Evolutionary conservation across 2,329 filamentous ascomycete species (phyloP).

Genomic region (Chrysoporthe deuterocubensis): DNA sequence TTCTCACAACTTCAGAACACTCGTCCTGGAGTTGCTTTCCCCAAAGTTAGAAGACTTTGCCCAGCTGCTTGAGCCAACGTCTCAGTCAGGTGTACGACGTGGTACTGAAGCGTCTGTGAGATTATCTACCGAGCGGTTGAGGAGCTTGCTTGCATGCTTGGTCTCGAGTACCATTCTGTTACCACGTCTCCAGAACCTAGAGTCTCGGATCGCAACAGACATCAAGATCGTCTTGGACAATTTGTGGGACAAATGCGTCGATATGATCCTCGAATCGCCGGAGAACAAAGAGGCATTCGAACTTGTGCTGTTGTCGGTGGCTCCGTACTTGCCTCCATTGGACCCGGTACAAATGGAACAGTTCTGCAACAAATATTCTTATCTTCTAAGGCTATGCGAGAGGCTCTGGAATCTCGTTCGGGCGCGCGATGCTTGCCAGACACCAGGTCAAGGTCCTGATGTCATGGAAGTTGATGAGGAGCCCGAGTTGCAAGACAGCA

Average conservation of each 20-base stretch:
- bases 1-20: slow-evolving; percentile 51
- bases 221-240: slow-evolving; percentile 48
- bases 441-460: slow-evolving; percentile 48
- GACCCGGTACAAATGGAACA: slow-evolving; percentile 42
- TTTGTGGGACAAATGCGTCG: slow-evolving; percentile 47
- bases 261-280: slow-evolving; percentile 46
- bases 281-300: slow-evolving; percentile 53
- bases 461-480: slow-evolving; percentile 70
- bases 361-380: slow-evolving; percentile 44
- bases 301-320: slow-evolving; percentile 48
- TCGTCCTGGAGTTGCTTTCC: slow-evolving; percentile 57
- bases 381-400: slow-evolving; percentile 49
- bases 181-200: slow-evolving; percentile 51
- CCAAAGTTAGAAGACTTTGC: slow-evolving; percentile 57
- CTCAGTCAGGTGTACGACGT: slow-evolving; percentile 34
- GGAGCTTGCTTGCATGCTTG: slow-evolving; percentile 55
- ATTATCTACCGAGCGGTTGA: slow-evolving; percentile 56
- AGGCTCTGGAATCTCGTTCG: slow-evolving; percentile 43
- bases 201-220: slow-evolving; percentile 53
- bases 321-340: slow-evolving; percentile 52
- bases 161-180: slow-evolving; percentile 51
- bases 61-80: slow-evolving; percentile 53
- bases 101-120: slow-evolving; percentile 50
- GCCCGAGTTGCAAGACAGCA: slow-evolving; percentile 64
- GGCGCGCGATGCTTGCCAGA: slow-evolving; percentile 40